These are phyloP conservation scores for Marasmius fiardii DNA, from an alignment of 1,284 basidiomycete genomes.

Conservation along the genomic window DNA sequence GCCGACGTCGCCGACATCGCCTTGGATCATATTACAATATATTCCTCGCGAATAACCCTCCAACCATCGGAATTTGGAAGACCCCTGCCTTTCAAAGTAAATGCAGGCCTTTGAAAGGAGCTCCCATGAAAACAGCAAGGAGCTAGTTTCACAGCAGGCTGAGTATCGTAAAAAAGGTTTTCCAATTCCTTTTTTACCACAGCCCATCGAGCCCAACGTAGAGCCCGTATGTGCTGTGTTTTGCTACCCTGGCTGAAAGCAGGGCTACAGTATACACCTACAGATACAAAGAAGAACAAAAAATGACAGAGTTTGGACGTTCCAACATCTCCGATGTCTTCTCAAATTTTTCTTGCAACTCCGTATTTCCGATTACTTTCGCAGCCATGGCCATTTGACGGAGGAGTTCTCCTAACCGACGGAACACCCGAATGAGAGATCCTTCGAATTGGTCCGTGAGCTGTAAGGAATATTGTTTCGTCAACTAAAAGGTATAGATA, in stretches of 20 bases:
- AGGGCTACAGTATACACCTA: slow-evolving; percentile 21
- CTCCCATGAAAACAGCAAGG: too few species aligned
- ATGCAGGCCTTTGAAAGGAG: too few species aligned
- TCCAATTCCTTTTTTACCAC: too few species aligned
- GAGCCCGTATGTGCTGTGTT: too few species aligned
- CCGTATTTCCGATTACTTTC: slow-evolving; percentile 93
- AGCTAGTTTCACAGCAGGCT: too few species aligned
- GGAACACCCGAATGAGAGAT: slow-evolving; percentile 90
- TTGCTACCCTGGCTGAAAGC: neutral
- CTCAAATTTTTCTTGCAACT: slow-evolving; percentile 90
- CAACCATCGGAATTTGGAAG: too few species aligned
- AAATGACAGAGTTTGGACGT: slow-evolving; percentile 90
- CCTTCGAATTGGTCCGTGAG: slow-evolving; percentile 97
- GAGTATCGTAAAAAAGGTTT: too few species aligned
- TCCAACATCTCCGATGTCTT: slow-evolving; percentile 88
- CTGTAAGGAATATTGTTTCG: slow-evolving; percentile 33
- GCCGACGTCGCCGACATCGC: too few species aligned
- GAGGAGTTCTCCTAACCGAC: slow-evolving; percentile 90
- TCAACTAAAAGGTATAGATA: neutral
- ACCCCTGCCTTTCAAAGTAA: too few species aligned
- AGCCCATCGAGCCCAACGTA: too few species aligned
- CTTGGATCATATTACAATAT: too few species aligned
- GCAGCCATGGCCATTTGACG: slow-evolving; percentile 95
- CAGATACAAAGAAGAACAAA: slow-evolving; percentile 85
- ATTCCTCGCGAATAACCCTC: too few species aligned